A percentile compares a stretch with the other conserved stretches of the same genome.
Evolutionary conservation across 1,284 basidiomycete species (phyloP).

Genomic region (Apiotrichum sp.): DNA sequence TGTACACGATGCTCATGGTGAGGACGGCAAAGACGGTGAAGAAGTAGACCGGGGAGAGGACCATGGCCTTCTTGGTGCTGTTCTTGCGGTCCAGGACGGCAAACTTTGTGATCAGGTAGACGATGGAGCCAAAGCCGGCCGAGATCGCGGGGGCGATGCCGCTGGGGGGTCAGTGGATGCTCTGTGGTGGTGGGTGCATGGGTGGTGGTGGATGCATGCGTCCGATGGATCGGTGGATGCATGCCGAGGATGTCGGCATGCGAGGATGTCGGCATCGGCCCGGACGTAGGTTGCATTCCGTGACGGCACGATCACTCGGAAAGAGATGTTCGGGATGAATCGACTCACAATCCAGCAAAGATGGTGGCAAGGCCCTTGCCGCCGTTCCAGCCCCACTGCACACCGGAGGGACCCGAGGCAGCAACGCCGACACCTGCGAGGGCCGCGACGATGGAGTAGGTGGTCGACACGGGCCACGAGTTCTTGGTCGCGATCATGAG

Average conservation of each 20-base stretch:
- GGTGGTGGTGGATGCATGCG: too few species aligned
- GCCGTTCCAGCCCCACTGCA: slow-evolving; percentile 52
- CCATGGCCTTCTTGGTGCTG: slow-evolving; percentile 37
- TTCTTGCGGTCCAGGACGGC: slow-evolving; percentile 46
- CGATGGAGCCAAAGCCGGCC: slow-evolving; percentile 43
- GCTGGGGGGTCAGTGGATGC: neutral
- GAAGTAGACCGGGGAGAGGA: slow-evolving; percentile 48
- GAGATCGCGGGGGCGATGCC: neutral
- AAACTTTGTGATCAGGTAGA: slow-evolving; percentile 49
- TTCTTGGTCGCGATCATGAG: slow-evolving; percentile 46
- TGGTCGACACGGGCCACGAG: slow-evolving; percentile 49
- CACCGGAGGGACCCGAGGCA: slow-evolving; percentile 40
- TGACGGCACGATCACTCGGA: too few species aligned
- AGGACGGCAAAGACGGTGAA: slow-evolving; percentile 43
- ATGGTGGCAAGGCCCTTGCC: slow-evolving; percentile 49
- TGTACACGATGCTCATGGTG: slow-evolving; percentile 45
- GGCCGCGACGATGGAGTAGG: slow-evolving; percentile 49
- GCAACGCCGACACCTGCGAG: slow-evolving; percentile 52
- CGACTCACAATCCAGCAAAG: slow-evolving; percentile 48
- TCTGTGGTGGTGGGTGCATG: too few species aligned
- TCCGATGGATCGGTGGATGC: too few species aligned
- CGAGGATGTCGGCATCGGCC: too few species aligned
- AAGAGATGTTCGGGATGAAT: too few species aligned
- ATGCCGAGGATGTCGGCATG: too few species aligned
- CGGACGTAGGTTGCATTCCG: too few species aligned